A percentile compares a stretch with the other conserved stretches of the same genome.
phyloP scores from a whole-genome alignment of 1,284 basidiomycete genomes.

The Vanrija sp. region DNA sequence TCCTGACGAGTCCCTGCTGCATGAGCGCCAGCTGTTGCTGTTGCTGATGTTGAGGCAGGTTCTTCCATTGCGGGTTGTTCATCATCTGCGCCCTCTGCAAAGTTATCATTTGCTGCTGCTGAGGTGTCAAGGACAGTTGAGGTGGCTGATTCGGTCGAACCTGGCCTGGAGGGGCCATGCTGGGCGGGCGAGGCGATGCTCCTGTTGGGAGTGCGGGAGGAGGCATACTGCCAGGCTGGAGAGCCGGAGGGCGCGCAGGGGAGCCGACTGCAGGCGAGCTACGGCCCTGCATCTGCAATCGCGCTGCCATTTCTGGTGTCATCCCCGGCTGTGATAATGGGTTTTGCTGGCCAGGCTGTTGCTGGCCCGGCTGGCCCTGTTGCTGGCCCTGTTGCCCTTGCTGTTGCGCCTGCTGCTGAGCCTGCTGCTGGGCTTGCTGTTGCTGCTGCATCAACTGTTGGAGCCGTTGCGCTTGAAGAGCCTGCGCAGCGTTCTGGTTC shows the following conservation, averaged over 20 bases:
- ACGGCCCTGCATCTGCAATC: constrained; percentile 21
- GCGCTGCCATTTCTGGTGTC: constrained; percentile 16
- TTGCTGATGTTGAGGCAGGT: constrained; percentile 33
- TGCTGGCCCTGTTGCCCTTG: constrained; percentile 25
- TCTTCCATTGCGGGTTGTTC: constrained; percentile 25
- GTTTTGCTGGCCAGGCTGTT: constrained; percentile 10
- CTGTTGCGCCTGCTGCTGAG: constrained; percentile 18
- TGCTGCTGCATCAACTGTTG: constrained; percentile 15
- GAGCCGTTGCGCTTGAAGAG: constrained; percentile 14
- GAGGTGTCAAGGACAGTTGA: constrained; percentile 19
- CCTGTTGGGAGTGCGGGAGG: constrained; percentile 18
- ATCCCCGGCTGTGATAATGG: constrained; percentile 10
- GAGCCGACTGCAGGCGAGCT: constrained; percentile 20
- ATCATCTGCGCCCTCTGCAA: constrained; percentile 19
- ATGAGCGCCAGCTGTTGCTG: constrained; percentile 31
- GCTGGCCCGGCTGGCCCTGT: constrained; percentile 14
- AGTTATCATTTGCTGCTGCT: constrained; percentile 36
- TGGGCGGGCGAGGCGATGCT: constrained; percentile 15
- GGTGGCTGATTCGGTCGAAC: not conserved
- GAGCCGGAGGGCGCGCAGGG: constrained; percentile 14
- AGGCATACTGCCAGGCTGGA: constrained; percentile 17
- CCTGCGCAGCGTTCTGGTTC: constrained; percentile 2
- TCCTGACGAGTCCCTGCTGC: constrained; percentile 28
- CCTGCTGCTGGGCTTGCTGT: constrained; percentile 18
- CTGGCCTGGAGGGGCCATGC: constrained; percentile 8